Conservation (phyloP, 2,329 filamentous ascomycete species). For the Apiospora hydei region DNA sequence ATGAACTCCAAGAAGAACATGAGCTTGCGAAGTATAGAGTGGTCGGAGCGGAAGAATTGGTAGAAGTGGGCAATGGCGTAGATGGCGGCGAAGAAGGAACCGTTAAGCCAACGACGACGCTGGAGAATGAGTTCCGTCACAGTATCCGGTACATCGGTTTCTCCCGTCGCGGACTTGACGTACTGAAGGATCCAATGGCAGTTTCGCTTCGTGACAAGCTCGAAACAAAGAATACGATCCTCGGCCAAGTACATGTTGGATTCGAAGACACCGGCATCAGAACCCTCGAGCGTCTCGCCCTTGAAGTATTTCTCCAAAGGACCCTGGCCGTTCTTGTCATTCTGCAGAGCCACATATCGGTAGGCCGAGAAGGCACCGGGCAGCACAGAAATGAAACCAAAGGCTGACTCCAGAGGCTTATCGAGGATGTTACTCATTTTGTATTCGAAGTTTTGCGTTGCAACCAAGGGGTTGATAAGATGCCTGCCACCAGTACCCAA, state of each 20-base stretch:
- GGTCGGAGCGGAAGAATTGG: conserved; percentile 92
- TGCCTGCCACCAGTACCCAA: conserved; percentile 86
- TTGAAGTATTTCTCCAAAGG: conserved; percentile 99
- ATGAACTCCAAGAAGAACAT: conserved; percentile 92
- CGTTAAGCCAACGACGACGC: conserved; percentile 95
- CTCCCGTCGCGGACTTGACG: conserved; percentile 95
- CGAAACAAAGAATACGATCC: conserved; percentile 95
- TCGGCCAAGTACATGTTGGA: conserved; percentile 96
- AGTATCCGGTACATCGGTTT: conserved; percentile 94
- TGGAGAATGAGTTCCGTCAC: conserved; percentile 96
- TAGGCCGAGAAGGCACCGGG: conserved; percentile 96
- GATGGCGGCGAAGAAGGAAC: conserved; percentile 96
- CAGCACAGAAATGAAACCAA: conserved; percentile 97
- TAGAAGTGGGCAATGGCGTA: conserved; percentile 96
- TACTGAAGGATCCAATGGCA: conserved; percentile 98
- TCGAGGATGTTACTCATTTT: conserved; percentile 99
- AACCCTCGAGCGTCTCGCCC: conserved; percentile 94
- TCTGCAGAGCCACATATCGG: conserved; percentile 93
- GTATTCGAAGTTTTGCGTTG: conserved; percentile 99
- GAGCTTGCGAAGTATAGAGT: conserved; percentile 85
- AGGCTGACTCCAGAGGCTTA: conserved; percentile 95
- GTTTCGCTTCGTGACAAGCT: conserved; percentile 95
- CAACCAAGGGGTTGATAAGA: conserved; percentile 91
- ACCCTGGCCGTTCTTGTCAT: conserved; percentile 93
- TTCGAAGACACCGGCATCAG: conserved; percentile 96